phyloP scores from a whole-genome alignment of 768 basidiomycete species.

The Amanita jacksonii region DNA sequence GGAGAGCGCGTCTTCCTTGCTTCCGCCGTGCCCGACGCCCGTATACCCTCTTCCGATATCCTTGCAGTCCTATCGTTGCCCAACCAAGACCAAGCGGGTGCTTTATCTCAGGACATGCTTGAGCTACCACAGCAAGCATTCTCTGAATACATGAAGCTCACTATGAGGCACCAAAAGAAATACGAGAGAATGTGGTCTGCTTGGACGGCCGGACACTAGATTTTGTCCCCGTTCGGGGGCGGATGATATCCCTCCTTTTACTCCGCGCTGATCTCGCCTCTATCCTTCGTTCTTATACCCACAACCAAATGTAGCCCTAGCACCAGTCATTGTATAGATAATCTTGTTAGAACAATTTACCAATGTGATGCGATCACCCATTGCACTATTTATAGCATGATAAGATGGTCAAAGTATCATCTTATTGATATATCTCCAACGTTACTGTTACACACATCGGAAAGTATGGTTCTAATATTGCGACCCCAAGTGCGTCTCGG shows the following conservation, averaged over 20 bases:
- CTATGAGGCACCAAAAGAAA: slow-evolving; percentile 40
- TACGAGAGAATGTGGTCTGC: slow-evolving; percentile 47
- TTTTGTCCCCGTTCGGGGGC: no score
- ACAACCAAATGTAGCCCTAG: slow-evolving; percentile 16
- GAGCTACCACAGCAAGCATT: slow-evolving; percentile 55
- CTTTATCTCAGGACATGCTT: slow-evolving; percentile 41
- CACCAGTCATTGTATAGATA: slow-evolving; percentile 6
- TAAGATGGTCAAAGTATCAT: no score
- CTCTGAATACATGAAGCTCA: slow-evolving; percentile 46
- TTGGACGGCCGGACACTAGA: slow-evolving; percentile 1
- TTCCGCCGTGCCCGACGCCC: slow-evolving; percentile 47
- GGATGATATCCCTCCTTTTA: no score
- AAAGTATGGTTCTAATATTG: neutral
- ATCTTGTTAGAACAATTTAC: neutral
- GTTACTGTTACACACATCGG: no score
- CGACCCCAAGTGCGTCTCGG: slow-evolving; percentile 10
- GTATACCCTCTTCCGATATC: slow-evolving; percentile 50
- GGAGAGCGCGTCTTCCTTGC: slow-evolving; percentile 60
- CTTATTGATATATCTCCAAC: no score
- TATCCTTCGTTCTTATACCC: slow-evolving; percentile 8
- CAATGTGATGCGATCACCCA: no score
- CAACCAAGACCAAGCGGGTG: slow-evolving; percentile 12
- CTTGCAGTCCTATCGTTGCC: slow-evolving; percentile 39
- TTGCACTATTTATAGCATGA: no score
- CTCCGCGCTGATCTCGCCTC: neutral